These are phyloP conservation scores for Lipomyces chichibuensis DNA, from an alignment of 805 yeast genomes.

Conservation along the genomic window DNA sequence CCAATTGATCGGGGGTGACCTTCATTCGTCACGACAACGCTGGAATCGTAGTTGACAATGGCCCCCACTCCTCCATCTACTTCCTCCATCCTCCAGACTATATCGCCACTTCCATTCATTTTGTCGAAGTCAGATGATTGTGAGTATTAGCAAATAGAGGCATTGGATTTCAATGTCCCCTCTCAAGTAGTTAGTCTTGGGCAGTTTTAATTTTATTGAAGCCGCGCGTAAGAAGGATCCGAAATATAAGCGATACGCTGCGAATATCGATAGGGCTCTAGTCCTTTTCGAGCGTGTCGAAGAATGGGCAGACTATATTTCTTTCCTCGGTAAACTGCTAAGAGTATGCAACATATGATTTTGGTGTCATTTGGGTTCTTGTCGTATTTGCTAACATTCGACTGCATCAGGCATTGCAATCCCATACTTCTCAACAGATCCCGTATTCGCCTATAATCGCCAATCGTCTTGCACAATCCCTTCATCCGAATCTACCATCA, in stretches of 20 bases:
- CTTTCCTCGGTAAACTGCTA: conserved; percentile 77
- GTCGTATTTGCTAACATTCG: not conserved
- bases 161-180: not conserved
- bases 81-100: conserved; percentile 34
- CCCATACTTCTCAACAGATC: conserved; percentile 48
- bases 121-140: conserved; percentile 33
- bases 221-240: conserved; percentile 46
- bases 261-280: conserved; percentile 73
- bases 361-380: not conserved
- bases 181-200: not conserved
- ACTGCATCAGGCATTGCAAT: conserved; percentile 36
- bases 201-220: not conserved
- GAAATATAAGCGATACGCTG: conserved; percentile 67
- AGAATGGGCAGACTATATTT: conserved; percentile 98
- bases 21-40: not conserved
- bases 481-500: conserved; percentile 81
- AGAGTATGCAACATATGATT: conserved; percentile 59
- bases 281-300: conserved; percentile 75
- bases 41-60: conserved; percentile 15
- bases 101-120: conserved; percentile 34
- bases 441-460: conserved; percentile 73
- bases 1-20: not conserved
- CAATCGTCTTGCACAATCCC: conserved; percentile 72
- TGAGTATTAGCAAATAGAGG: conserved; percentile 9
- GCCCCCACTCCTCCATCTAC: conserved; percentile 30